Percentiles rank a stretch among this genome's conserved stretches.
phyloP scores from a whole-genome alignment of 2,329 filamentous ascomycete species.

The Talaromyces marneffei region DNA sequence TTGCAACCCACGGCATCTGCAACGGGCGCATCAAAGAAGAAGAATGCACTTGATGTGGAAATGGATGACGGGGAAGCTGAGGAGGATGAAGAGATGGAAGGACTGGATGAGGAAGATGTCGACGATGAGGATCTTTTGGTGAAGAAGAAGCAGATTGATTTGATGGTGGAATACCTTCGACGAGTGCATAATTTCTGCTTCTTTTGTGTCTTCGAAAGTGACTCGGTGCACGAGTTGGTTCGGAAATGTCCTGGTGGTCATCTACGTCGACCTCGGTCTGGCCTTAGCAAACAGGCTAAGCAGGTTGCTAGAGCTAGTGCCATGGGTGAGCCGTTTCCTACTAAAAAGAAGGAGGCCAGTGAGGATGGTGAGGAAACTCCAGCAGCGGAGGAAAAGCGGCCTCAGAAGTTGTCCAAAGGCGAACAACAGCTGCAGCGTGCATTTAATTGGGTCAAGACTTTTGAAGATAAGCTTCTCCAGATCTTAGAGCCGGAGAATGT shows the following conservation, averaged over 20 bases:
- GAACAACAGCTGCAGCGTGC: slow-evolving; percentile 90
- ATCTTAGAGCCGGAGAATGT: slow-evolving; percentile 84
- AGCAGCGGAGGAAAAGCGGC: slow-evolving; percentile 67
- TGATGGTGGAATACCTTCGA: slow-evolving; percentile 92
- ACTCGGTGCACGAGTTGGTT: slow-evolving; percentile 91
- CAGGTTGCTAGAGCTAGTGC: slow-evolving; percentile 81
- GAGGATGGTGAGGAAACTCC: slow-evolving; percentile 61
- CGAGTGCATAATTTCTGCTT: slow-evolving; percentile 99
- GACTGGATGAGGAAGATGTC: slow-evolving; percentile 62
- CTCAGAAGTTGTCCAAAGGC: slow-evolving; percentile 65
- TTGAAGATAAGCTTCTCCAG: slow-evolving; percentile 92
- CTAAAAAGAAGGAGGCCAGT: slow-evolving; percentile 64
- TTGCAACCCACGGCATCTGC: slow-evolving; percentile 58
- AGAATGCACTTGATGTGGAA: slow-evolving; percentile 37
- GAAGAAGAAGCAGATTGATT: slow-evolving; percentile 95
- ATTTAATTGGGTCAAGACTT: slow-evolving; percentile 98
- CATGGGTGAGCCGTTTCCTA: slow-evolving; percentile 72
- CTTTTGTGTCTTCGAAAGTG: slow-evolving; percentile 98
- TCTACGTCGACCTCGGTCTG: slow-evolving; percentile 81
- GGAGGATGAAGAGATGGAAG: slow-evolving; percentile 73
- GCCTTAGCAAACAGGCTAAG: slow-evolving; percentile 75
- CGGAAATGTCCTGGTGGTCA: slow-evolving; percentile 97
- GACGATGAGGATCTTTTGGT: slow-evolving; percentile 84
- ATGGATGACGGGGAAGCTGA: slow-evolving; percentile 51
- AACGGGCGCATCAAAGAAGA: slow-evolving; percentile 43